Base-by-base conservation (phyloP, 305 asterid species). In the Solanum chacoense region DNA sequence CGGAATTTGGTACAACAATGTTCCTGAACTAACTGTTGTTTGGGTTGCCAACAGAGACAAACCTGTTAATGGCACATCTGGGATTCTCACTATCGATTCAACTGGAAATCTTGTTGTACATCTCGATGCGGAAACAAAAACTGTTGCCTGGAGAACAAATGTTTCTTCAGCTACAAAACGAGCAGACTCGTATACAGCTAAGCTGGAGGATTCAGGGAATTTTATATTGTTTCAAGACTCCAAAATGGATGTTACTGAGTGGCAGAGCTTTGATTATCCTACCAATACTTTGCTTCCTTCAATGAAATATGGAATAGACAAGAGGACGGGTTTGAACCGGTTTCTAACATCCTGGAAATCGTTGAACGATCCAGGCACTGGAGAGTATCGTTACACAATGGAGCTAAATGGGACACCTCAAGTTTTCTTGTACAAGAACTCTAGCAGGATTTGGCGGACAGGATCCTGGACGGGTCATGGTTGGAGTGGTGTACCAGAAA, bases 211-310 rank as follows among this genome's bases (percentile, higher is more conserved):
- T 35, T 88, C 89, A 16, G 93, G 93, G 38, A 92, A 92, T 72
- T 50, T 92, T 72, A 79, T 86, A 12, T 65, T 92, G 90, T 92
- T 80, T 83, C 75, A 83, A 22, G 90, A 89, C 80, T 42, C 74
- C 36, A 42, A 34, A 3, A 87, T 40, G 22, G 87, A 18, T 29
- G 73, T 85, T 37, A 29, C 79, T 65, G 37, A 87, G 7, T 92
- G 93, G 93, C 92, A 92, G 87, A 90, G 93, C 88, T 92, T 92
- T 42, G 92, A 92, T 90, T 77, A 86, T 87, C 93, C 93, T 10
- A 65, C 91, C 5, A 87, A 92, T 42, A 90, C 92, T 42, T 2
- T 90, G 31, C 90, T 92, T 50, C 92, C 93, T n/a, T 38, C 77
- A 74, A 90, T 92, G 93, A 92, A 89, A 55, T 59, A 73, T 14